Conservation (phyloP, 1,284 basidiomycete species). For the Leccinum glutinopallens region DNA sequence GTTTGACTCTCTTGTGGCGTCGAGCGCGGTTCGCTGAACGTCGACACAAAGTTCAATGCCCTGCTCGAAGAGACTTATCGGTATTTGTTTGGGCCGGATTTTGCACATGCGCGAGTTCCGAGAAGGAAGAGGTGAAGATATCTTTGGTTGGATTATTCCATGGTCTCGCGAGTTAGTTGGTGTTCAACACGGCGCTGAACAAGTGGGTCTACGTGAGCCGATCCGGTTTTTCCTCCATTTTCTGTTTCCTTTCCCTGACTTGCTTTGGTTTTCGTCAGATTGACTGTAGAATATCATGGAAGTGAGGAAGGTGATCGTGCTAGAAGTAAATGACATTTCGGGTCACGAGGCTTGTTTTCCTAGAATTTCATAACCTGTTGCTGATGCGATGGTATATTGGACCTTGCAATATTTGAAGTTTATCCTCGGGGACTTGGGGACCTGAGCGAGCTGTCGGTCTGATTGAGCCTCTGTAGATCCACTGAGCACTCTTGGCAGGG, state of each 20-base stretch:
- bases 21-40: constrained; percentile 26
- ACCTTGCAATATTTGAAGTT: too few relatives aligned
- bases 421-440: background rate
- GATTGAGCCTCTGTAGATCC: too few relatives aligned
- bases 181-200: constrained; percentile 55
- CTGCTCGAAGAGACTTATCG: constrained; percentile 72
- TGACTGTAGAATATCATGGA: constrained; percentile 40
- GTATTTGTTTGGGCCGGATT: constrained; percentile 69
- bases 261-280: background rate
- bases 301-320: constrained; percentile 47
- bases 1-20: constrained; percentile 26
- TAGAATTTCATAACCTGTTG: constrained; percentile 24
- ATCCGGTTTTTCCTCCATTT: background rate
- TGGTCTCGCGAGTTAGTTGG: too few relatives aligned
- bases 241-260: background rate
- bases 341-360: constrained; percentile 37
- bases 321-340: constrained; percentile 49
- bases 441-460: too few relatives aligned
- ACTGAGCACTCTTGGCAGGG: too few relatives aligned
- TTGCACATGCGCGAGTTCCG: constrained; percentile 40
- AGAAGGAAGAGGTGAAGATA: too few relatives aligned
- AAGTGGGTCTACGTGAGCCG: constrained; percentile 78
- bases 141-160: too few relatives aligned
- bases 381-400: background rate
- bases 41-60: constrained; percentile 56